Evolutionary conservation across 176 grass and related monocot species (phyloP), one percentile per base, ranked within the genome.

Genomic region (Carex myosuroides): DNA sequence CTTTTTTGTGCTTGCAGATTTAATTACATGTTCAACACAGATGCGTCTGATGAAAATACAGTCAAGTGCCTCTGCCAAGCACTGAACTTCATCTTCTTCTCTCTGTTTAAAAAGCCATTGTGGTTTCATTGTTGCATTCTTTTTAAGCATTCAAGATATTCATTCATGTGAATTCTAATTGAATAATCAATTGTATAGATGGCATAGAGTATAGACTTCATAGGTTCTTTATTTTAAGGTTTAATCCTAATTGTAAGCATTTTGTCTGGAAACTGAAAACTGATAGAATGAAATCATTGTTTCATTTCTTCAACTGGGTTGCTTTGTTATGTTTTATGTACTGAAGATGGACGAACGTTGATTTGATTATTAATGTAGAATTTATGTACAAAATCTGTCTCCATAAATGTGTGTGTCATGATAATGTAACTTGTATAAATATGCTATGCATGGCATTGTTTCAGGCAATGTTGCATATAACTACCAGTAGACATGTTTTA

Each of bases 1-100:
- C 10, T 59, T 5, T 56, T 37, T 29, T 54, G 20, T 39, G 8
- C 50, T 12, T 83, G 41, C 44, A 98, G 96, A 55, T 98, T 95
- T 48, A 83, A 98, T 85, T 98, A 98, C 85, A 83, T 93, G 79
- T 98, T 98, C 71, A 91, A 98, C 83, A 84, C 90, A 65, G 96
- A 95, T 32, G 96, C 95, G 70, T 87, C 93, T 0, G 93, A 93
- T 71, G 92, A 95, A 7, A 83, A 88, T 70, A 94, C 84, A 86
- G 92, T 98, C 70, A 92, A 87, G 18, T 98, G 96, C 60, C 91
- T 90, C 61, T 93, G 96, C 75, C 89, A 85, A 79, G 88, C 89
- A 64, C 85, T 88, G 41, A 98, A 35, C 33, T 35, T 35, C 33
- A 35, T 35, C 33, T 29, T 29, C 29, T 29, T 29, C 29, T 29